Conservation (phyloP, 2,329 filamentous ascomycete genomes). For the Coniochaeta sp. region DNA sequence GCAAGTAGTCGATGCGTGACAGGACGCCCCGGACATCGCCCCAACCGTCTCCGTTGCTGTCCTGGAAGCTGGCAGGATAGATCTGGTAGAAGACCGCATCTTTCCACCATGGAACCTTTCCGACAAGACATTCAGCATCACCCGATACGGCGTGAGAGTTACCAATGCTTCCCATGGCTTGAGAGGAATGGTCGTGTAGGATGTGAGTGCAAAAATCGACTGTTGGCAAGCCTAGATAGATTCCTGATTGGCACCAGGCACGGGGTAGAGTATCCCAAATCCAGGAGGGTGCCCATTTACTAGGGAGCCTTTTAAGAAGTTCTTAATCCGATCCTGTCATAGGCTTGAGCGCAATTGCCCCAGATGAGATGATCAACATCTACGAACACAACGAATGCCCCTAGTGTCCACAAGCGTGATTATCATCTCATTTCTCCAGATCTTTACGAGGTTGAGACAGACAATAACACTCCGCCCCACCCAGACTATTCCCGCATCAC, state of each 20-base stretch:
- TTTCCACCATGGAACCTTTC: conserved; percentile 36
- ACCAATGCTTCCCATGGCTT: background rate
- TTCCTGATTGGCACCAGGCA: background rate
- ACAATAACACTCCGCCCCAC: too few species aligned
- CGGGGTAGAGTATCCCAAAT: background rate
- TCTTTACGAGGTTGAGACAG: too few species aligned
- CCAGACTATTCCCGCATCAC: too few species aligned
- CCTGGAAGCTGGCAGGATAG: conserved; percentile 47
- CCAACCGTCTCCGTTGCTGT: conserved; percentile 49
- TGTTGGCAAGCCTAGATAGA: background rate
- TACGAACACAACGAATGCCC: too few species aligned
- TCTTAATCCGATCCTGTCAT: background rate
- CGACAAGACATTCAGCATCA: conserved; percentile 19
- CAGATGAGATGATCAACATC: too few species aligned
- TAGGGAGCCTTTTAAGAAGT: background rate
- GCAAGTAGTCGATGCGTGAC: conserved; percentile 53
- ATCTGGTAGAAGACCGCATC: conserved; percentile 40
- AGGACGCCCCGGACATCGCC: conserved; percentile 59
- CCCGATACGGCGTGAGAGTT: conserved; percentile 5
- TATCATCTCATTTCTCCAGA: too few species aligned
- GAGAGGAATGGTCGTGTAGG: background rate
- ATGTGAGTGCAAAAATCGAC: too few species aligned
- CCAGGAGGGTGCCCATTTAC: background rate
- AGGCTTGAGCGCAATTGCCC: too few species aligned
- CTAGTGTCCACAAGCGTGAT: too few species aligned